Conservation (phyloP, 2,329 filamentous ascomycete genomes). For the Cladosporium sp. region DNA sequence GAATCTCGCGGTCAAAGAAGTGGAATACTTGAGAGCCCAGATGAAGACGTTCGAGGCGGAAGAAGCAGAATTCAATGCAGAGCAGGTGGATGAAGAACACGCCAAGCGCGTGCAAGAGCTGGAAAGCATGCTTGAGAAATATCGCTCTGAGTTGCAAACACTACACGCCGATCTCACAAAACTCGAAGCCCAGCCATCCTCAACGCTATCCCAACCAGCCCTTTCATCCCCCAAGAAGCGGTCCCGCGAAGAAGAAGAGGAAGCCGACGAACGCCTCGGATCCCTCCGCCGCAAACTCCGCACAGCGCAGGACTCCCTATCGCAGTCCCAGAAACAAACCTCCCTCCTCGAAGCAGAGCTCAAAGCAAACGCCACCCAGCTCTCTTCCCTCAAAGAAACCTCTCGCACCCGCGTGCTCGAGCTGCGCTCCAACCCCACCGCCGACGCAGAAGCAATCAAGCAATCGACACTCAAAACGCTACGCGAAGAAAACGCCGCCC, state of each 20-base stretch:
- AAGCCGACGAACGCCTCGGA: conserved; percentile 67
- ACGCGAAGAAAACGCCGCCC: conserved; percentile 76
- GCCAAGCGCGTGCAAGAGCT: conserved; percentile 72
- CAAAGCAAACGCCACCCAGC: conserved; percentile 66
- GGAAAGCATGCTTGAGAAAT: conserved; percentile 80
- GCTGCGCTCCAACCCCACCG: conserved; percentile 86
- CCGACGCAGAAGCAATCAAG: conserved; percentile 80
- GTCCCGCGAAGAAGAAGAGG: conserved; percentile 43
- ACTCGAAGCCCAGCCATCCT: conserved; percentile 47
- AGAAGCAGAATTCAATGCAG: conserved; percentile 79
- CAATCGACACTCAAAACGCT: conserved; percentile 72
- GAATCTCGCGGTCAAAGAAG: conserved; percentile 81
- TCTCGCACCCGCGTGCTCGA: conserved; percentile 79
- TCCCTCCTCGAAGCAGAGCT: conserved; percentile 72
- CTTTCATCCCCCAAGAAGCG: conserved; percentile 53
- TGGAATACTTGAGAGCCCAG: conserved; percentile 89
- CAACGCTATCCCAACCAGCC: conserved; percentile 46
- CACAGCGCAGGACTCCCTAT: conserved; percentile 73
- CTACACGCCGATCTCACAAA: conserved; percentile 71
- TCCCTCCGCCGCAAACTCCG: conserved; percentile 84
- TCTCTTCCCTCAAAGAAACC: conserved; percentile 62
- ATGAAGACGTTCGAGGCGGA: conserved; percentile 82
- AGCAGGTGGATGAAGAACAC: conserved; percentile 72
- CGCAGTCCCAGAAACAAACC: conserved; percentile 64
- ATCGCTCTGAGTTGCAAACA: conserved; percentile 73